A percentile compares a stretch with the other conserved stretches of the same genome.
Conservation (phyloP, 169 alveolate genomes). For the Amoebophrya sp. region DNA sequence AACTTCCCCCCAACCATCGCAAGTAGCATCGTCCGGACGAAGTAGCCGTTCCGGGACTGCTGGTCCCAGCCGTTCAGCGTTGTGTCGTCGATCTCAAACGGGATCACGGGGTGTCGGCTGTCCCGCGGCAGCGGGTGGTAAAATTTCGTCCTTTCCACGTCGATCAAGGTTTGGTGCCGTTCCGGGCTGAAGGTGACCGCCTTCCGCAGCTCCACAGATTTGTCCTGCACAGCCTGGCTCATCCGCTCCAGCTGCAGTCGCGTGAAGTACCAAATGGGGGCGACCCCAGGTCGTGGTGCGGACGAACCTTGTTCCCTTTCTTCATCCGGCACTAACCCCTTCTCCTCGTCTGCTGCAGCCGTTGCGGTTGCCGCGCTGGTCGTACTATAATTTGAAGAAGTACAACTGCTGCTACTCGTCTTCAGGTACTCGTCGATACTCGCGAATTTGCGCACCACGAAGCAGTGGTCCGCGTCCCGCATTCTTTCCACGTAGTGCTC, state of each 20-base stretch:
- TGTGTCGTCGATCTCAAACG: not conserved
- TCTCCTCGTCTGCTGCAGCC: not conserved
- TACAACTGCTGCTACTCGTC: too few species aligned
- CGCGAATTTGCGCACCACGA: not conserved
- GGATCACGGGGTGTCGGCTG: not conserved
- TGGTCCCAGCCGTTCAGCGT: not conserved
- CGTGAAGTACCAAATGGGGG: not conserved
- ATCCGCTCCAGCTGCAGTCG: not conserved
- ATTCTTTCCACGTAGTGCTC: not conserved
- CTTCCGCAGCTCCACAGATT: not conserved
- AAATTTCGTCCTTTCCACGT: not conserved
- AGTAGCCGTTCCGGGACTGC: not conserved
- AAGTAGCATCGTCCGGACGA: not conserved
- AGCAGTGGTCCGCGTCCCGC: too few species aligned
- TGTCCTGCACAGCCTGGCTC: not conserved
- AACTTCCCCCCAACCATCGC: too few species aligned
- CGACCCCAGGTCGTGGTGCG: too few species aligned
- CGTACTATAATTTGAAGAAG: too few species aligned
- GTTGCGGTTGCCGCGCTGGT: too few species aligned
- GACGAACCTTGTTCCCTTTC: too few species aligned
- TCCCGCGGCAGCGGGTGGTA: constrained; percentile 1
- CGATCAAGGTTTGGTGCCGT: not conserved
- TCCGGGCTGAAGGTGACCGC: not conserved
- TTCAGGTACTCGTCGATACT: not conserved
- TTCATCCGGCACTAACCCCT: too few species aligned